Evolutionary conservation across 1,284 basidiomycete species (phyloP).

Genomic region (Megacollybia platyphylla): DNA sequence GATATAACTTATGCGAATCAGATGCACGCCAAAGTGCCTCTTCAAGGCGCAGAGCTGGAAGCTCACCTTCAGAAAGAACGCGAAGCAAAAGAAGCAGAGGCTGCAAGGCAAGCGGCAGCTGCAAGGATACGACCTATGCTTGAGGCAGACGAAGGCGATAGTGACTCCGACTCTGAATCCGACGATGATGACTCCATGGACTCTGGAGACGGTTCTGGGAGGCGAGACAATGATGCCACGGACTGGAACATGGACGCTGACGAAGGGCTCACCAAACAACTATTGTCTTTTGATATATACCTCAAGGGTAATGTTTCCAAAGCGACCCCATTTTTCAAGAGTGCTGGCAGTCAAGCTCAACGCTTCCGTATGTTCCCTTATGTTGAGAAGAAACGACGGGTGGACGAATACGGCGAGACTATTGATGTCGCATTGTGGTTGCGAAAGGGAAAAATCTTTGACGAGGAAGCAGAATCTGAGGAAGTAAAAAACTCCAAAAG

Average conservation of each 20-base stretch:
- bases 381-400: conserved; percentile 81
- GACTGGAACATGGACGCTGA: conserved; percentile 67
- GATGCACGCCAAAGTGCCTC: conserved; percentile 83
- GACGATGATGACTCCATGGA: conserved; percentile 45
- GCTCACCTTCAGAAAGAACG: conserved; percentile 71
- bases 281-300: conserved; percentile 91
- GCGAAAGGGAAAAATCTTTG: conserved; percentile 76
- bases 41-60: conserved; percentile 81
- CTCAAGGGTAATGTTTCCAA: conserved; percentile 87
- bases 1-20: conserved; percentile 16
- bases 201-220: conserved; percentile 29
- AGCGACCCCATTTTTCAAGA: conserved; percentile 76
- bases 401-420: conserved; percentile 94
- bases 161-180: conserved; percentile 38
- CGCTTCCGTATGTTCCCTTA: conserved; percentile 97
- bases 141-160: conserved; percentile 74
- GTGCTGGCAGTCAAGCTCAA: conserved; percentile 45
- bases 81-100: conserved; percentile 73
- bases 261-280: conserved; percentile 56
- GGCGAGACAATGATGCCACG: conserved; percentile 37
- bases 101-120: conserved; percentile 76
- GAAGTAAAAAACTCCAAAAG: conserved; percentile 67
- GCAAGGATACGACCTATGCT: conserved; percentile 80
- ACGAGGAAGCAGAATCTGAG: conserved; percentile 78
- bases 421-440: conserved; percentile 93